Percentiles rank a stretch among this genome's conserved stretches.
These are phyloP conservation scores for Mallotus nudiflorus DNA, from an alignment of 345 rosid genomes.

Conservation along the genomic window DNA sequence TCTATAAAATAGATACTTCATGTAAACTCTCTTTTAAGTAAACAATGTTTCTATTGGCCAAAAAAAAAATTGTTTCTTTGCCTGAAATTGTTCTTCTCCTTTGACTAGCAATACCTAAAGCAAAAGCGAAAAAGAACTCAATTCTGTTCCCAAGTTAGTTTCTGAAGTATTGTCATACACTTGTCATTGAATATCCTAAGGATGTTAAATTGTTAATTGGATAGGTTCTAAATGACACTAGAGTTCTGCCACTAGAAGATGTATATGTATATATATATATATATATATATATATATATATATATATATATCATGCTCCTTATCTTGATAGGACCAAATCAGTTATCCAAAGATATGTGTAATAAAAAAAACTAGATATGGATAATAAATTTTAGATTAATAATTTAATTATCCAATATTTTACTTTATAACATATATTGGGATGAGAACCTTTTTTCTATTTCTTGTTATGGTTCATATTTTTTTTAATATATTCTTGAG, in stretches of 20 bases:
- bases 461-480: too few species aligned
- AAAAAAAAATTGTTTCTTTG: too few species aligned
- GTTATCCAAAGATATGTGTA: not conserved
- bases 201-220: not conserved
- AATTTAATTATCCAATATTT: too few species aligned
- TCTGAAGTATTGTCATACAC: not conserved
- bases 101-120: not conserved
- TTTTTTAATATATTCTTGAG: too few species aligned
- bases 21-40: not conserved
- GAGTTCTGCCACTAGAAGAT: slow-evolving; percentile 2
- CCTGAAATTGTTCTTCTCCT: not conserved
- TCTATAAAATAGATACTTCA: not conserved
- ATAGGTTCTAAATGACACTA: not conserved
- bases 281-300: too few species aligned
- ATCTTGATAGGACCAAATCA: slow-evolving; percentile 7
- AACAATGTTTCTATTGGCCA: too few species aligned
- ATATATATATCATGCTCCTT: slow-evolving; percentile 9
- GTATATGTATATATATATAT: too few species aligned
- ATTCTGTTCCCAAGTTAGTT: not conserved
- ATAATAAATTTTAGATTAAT: too few species aligned
- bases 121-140: not conserved
- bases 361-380: not conserved
- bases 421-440: too few species aligned
- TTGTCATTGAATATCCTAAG: not conserved
- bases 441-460: too few species aligned